These are phyloP conservation scores for Fusarium anthophilum DNA, from an alignment of 2,329 filamentous ascomycete species.

Conservation along the genomic window DNA sequence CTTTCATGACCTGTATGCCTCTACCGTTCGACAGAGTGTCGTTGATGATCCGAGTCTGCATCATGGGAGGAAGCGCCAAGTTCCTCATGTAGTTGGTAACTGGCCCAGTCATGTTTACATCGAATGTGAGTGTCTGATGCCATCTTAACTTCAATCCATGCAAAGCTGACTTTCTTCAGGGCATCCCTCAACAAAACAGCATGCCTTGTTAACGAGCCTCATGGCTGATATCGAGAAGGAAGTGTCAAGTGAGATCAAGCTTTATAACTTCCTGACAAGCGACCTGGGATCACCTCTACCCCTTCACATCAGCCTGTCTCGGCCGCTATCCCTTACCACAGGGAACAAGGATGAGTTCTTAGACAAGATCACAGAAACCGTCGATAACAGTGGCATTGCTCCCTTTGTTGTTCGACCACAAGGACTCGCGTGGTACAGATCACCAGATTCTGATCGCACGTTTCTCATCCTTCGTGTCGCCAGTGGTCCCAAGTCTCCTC, in stretches of 20 bases:
- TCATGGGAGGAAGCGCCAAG: conserved; percentile 81
- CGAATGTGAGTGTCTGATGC: conserved; percentile 75
- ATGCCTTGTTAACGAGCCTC: conserved; percentile 56
- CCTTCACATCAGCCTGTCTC: conserved; percentile 90
- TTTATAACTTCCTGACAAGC: conserved; percentile 78
- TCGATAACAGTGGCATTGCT: conserved; percentile 46
- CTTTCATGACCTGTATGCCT: conserved; percentile 92
- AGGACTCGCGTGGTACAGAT: conserved; percentile 60
- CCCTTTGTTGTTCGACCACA: conserved; percentile 53
- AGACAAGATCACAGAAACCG: conserved; percentile 56
- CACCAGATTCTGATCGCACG: conserved; percentile 72
- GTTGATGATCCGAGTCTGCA: conserved; percentile 86
- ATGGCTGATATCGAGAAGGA: conserved; percentile 50
- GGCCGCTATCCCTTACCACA: conserved; percentile 78
- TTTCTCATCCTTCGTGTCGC: conserved; percentile 83
- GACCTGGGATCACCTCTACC: conserved; percentile 82
- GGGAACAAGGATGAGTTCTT: conserved; percentile 77
- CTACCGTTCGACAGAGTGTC: conserved; percentile 78
- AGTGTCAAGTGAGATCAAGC: conserved; percentile 47
- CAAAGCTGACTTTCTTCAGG: conserved; percentile 50
- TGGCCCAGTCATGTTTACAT: conserved; percentile 95
- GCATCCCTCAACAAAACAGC: conserved; percentile 62
- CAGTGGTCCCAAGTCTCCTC: conserved; percentile 7
- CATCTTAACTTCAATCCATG: background rate
- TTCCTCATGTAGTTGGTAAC: conserved; percentile 85